These are phyloP conservation scores for Collariella sp. DNA, from an alignment of 495 filamentous ascomycete species.

Conservation along the genomic window DNA sequence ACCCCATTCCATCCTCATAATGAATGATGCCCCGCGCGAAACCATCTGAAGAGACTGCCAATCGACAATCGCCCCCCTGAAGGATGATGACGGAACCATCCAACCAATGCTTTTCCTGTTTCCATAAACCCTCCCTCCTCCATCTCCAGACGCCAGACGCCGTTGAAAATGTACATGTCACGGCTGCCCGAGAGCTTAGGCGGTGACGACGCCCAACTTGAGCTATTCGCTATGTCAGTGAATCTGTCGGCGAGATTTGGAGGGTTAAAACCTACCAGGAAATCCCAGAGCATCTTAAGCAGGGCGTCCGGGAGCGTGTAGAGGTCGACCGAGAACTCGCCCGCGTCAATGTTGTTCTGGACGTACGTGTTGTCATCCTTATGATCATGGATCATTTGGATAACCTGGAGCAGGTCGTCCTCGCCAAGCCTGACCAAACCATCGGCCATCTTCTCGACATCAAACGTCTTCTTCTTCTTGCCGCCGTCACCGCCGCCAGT, in stretches of 20 bases:
- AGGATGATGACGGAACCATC: background rate
- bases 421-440: constrained; percentile 35
- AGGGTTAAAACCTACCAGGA: constrained; percentile 36
- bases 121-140: background rate
- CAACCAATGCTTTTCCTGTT: constrained; percentile 8
- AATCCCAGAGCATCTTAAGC: constrained; percentile 91
- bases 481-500: constrained; percentile 48
- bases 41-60: background rate
- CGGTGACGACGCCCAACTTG: constrained; percentile 2
- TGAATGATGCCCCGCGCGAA: background rate
- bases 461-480: constrained; percentile 81
- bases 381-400: constrained; percentile 96
- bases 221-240: background rate
- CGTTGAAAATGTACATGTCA: constrained; percentile 10
- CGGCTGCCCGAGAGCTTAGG: background rate
- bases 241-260: background rate
- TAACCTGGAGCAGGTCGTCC: constrained; percentile 78
- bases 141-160: constrained; percentile 11
- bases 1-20: too few species aligned
- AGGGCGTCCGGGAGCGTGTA: constrained; percentile 83
- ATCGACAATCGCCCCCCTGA: background rate
- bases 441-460: constrained; percentile 96
- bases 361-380: constrained; percentile 87
- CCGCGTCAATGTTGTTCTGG: constrained; percentile 94
- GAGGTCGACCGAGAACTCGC: constrained; percentile 97